Evolutionary conservation across 2,329 filamentous ascomycete species (phyloP).

Genomic region (Fusarium newnesense): DNA sequence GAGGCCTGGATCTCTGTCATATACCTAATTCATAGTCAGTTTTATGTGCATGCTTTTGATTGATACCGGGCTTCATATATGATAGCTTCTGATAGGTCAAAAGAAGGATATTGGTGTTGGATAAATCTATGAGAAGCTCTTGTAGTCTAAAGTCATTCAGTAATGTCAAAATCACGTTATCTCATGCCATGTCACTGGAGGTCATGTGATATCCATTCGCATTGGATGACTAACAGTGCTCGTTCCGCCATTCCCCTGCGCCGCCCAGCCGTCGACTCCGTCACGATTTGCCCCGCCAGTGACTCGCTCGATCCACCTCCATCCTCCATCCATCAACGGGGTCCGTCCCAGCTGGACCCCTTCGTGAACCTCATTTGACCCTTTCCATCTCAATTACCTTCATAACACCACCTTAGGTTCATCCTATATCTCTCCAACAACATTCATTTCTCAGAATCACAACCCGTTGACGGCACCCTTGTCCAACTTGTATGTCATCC

Average conservation of each 20-base stretch:
- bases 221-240: constrained; percentile 32
- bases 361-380: constrained; percentile 35
- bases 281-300: constrained; percentile 52
- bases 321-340: constrained; percentile 48
- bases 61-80: constrained; percentile 42
- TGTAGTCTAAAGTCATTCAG: not conserved
- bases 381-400: constrained; percentile 17
- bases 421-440: not conserved
- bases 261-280: constrained; percentile 37
- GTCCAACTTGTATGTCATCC: not conserved
- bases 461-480: not conserved
- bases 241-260: constrained; percentile 28
- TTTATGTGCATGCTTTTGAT: constrained; percentile 39
- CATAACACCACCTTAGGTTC: constrained; percentile 6
- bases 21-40: constrained; percentile 51
- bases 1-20: constrained; percentile 48
- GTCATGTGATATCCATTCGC: constrained; percentile 19
- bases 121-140: constrained; percentile 5
- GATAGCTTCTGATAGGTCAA: constrained; percentile 29
- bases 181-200: not conserved
- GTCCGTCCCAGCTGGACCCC: constrained; percentile 51
- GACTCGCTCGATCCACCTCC: constrained; percentile 48
- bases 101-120: constrained; percentile 27
- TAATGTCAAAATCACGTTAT: not conserved
- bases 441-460: not conserved